A percentile compares a stretch with the other conserved stretches of the same genome.
Conservation (phyloP, 345 rosid species). For the Eucalyptus cloeziana region DNA sequence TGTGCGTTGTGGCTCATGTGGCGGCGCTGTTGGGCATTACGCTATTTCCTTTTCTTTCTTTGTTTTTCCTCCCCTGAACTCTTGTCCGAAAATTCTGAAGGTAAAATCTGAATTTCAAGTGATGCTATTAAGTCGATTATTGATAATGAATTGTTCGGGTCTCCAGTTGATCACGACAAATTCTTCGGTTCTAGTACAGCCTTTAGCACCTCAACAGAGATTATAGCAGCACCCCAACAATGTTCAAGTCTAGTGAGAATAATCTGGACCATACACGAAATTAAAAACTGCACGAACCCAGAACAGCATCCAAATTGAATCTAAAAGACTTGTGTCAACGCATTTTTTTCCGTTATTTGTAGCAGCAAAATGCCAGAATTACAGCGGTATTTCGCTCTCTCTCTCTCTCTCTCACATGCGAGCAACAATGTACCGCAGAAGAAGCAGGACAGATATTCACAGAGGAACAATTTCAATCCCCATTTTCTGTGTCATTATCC, state of each 20-base stretch:
- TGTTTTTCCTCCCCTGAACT: neutral
- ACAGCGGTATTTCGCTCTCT: neutral
- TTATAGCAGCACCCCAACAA: neutral
- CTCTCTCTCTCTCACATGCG: neutral
- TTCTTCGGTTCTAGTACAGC: neutral
- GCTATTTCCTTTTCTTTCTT: neutral
- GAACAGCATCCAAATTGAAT: neutral
- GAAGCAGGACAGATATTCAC: neutral
- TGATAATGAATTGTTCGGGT: neutral
- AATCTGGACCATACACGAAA: neutral
- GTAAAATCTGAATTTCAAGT: neutral
- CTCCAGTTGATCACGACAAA: neutral
- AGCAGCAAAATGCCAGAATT: neutral
- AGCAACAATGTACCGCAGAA: neutral
- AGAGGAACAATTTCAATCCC: neutral
- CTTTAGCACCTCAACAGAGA: neutral
- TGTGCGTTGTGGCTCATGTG: neutral
- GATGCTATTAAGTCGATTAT: neutral
- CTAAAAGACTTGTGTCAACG: neutral
- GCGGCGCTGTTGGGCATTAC: neutral
- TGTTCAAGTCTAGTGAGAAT: neutral
- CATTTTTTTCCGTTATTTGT: neutral
- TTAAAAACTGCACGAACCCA: neutral
- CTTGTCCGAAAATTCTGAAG: neutral
- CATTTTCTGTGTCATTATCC: neutral